Conservation (phyloP, 345 rosid species). For the Anacardium occidentale region DNA sequence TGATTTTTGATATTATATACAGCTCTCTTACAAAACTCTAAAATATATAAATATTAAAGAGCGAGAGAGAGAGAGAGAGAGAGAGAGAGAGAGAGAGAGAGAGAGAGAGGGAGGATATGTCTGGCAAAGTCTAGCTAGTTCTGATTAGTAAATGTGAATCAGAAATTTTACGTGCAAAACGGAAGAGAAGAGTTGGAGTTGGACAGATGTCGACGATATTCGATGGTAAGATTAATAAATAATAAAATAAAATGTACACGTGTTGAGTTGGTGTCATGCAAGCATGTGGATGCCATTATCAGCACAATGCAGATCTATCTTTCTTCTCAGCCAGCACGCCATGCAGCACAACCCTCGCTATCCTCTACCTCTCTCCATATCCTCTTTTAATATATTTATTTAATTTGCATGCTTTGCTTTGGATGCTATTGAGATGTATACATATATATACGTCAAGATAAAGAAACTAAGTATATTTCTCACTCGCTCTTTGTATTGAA, state of each 20-base stretch:
- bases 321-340: neutral
- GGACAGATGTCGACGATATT: constrained; percentile 39
- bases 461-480: too few relatives aligned
- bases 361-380: neutral
- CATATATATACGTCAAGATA: too few relatives aligned
- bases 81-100: too few relatives aligned
- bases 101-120: too few relatives aligned
- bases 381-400: neutral
- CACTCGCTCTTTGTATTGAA: neutral
- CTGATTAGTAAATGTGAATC: too few relatives aligned
- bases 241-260: constrained; percentile 25
- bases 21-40: too few relatives aligned
- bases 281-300: constrained; percentile 41
- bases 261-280: constrained; percentile 45
- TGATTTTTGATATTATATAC: too few relatives aligned
- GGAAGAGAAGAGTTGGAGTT: constrained; percentile 8
- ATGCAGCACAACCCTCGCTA: neutral
- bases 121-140: too few relatives aligned
- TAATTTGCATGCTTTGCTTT: neutral
- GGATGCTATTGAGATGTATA: constrained; percentile 1
- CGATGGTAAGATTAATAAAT: neutral
- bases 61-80: too few relatives aligned
- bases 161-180: constrained; percentile 15
- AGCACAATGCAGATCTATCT: constrained; percentile 11
- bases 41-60: too few relatives aligned